Conservation (phyloP, 2,329 filamentous ascomycete species). For the Chaetomiaceae sp. region DNA sequence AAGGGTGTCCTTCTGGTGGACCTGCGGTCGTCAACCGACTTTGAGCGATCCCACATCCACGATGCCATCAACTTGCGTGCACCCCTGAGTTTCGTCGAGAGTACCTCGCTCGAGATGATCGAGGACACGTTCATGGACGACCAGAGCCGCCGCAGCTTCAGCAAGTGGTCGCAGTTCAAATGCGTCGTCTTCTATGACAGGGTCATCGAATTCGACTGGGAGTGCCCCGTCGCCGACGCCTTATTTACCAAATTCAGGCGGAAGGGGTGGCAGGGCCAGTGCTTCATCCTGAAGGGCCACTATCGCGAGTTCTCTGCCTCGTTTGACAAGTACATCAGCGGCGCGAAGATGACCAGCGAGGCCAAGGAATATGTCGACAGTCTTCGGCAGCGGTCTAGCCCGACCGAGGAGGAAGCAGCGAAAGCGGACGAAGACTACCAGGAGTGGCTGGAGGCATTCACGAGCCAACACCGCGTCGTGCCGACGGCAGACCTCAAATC, state of each 20-base stretch:
- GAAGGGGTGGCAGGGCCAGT: conserved; percentile 47
- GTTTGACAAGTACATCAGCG: conserved; percentile 48
- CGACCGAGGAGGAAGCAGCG: conserved; percentile 27
- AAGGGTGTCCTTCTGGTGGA: conserved; percentile 47
- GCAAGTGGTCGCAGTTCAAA: conserved; percentile 42
- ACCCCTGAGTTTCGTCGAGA: conserved; percentile 45
- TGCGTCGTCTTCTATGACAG: conserved; percentile 53
- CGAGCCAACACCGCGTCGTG: conserved; percentile 39
- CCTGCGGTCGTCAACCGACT: conserved; percentile 44
- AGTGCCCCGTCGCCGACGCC: conserved; percentile 46
- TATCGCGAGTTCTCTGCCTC: conserved; percentile 52
- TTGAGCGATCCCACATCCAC: conserved; percentile 48
- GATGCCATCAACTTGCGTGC: conserved; percentile 49
- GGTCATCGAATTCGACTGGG: conserved; percentile 45
- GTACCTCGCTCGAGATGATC: conserved; percentile 47
- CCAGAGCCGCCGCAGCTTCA: conserved; percentile 43
- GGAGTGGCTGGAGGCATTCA: conserved; percentile 42
- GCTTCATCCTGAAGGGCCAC: conserved; percentile 53
- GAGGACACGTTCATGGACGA: conserved; percentile 48
- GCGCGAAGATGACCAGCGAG: conserved; percentile 38
- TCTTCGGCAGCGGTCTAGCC: conserved; percentile 33
- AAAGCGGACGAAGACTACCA: conserved; percentile 37
- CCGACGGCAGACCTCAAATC: conserved; percentile 37
- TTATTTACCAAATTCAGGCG: conserved; percentile 43
- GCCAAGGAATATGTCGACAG: conserved; percentile 40